Evolutionary conservation across 2,329 filamentous ascomycete genomes (phyloP).

Genomic region (Clarireedia hainanense): DNA sequence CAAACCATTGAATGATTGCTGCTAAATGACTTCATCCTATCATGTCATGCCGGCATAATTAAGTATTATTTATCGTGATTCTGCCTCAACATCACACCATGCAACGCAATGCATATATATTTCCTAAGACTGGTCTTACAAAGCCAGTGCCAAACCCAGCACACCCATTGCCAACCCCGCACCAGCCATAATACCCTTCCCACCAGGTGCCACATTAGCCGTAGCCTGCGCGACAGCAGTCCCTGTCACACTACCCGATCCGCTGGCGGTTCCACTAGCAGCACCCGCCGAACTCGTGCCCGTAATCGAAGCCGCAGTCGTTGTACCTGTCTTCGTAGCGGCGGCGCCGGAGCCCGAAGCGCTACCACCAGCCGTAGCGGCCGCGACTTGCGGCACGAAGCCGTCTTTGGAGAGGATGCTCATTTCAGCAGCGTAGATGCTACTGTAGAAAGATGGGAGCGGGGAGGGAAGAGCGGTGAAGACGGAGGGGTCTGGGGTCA

Average conservation of each 20-base stretch:
- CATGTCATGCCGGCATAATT: too few relatives aligned
- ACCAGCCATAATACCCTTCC: neutral
- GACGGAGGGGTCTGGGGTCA: neutral
- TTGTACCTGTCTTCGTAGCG: neutral
- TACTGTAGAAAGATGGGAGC: slow-evolving; percentile 3
- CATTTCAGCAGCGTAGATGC: slow-evolving; percentile 5
- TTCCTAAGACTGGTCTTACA: neutral
- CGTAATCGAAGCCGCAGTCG: neutral
- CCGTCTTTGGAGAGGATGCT: slow-evolving; percentile 9
- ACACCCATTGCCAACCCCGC: slow-evolving; percentile 6
- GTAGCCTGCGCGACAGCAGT: neutral
- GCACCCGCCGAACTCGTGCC: neutral
- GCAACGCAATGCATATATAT: neutral
- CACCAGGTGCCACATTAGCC: neutral
- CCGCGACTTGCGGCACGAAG: neutral
- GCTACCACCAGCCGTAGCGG: neutral
- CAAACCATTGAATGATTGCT: too few relatives aligned
- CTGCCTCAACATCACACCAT: neutral
- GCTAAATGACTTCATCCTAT: too few relatives aligned
- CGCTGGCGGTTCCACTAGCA: neutral
- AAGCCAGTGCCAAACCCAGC: slow-evolving; percentile 6
- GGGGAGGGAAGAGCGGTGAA: slow-evolving; percentile 9
- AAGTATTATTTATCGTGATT: neutral
- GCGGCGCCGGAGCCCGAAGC: neutral
- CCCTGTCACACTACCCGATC: neutral